Base-by-base conservation (phyloP, 2,329 filamentous ascomycete species). In the Diaporthe longicolla region DNA sequence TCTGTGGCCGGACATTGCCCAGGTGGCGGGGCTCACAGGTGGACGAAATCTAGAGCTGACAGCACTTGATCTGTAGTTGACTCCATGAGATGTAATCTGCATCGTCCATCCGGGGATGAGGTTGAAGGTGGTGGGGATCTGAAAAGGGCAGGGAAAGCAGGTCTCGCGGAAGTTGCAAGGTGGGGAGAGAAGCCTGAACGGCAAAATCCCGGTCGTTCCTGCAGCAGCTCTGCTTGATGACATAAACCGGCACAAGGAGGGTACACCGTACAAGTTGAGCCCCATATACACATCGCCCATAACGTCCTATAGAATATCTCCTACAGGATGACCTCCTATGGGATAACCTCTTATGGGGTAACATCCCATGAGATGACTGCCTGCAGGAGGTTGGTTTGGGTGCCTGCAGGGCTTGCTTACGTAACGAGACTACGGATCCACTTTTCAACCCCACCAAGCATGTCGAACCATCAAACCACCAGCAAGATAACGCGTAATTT, bases 381-480 rank as follows among this genome's bases (percentile, higher is more conserved):
- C n/a, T n/a, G n/a, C n/a, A n/a, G n/a, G n/a, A n/a, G n/a, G n/a
- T n/a, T n/a, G n/a, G n/a, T n/a, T n/a, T n/a, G n/a, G n/a, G n/a
- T n/a, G n/a, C n/a, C n/a, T n/a, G n/a, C n/a, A n/a, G n/a, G n/a
- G n/a, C n/a, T n/a, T n/a, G n/a, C n/a, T n/a, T n/a, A n/a, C n/a
- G n/a, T n/a, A n/a, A n/a, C n/a, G n/a, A n/a, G n/a, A n/a, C n/a
- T n/a, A n/a, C n/a, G n/a, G n/a, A n/a, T n/a, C n/a, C n/a, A 68
- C 63, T 68, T 68, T 54, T 68, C 63, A 54, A 63, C 11, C 21
- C 55, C 32, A 43, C 48, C 10, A 17, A 24, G 13, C 19, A 10
- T 55, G 45, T 54, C 57, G 40, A 55, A 63, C 50, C 43, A 63
- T 54, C 70, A 40, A 54, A 71, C 54, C n/a, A 68, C 45, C 17